Percentiles rank a stretch among this genome's conserved stretches.
Conservation (phyloP, 805 yeast species). For the Zygosaccharomyces rouxii region DNA sequence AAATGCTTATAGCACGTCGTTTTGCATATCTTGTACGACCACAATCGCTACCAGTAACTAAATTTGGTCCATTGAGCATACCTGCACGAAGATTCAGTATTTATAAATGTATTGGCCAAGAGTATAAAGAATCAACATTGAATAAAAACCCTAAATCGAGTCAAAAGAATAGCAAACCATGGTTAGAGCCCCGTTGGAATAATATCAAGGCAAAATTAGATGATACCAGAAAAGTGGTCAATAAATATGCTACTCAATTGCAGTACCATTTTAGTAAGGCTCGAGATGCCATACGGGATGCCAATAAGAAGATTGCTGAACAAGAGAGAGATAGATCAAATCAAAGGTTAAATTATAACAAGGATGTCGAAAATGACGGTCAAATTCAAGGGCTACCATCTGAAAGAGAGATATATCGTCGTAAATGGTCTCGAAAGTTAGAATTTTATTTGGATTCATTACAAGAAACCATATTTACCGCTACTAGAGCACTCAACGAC, state of each 20-base stretch:
- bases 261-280: constrained; percentile 28
- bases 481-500: constrained; percentile 72
- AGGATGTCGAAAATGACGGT: constrained; percentile 33
- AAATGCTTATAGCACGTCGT: constrained; percentile 5
- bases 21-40: neutral
- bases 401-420: constrained; percentile 40
- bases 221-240: constrained; percentile 8
- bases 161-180: constrained; percentile 5
- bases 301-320: constrained; percentile 36
- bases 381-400: constrained; percentile 43
- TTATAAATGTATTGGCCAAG: constrained; percentile 2
- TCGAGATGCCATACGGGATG: constrained; percentile 35
- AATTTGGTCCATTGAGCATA: neutral
- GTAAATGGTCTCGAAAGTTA: constrained; percentile 42
- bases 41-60: neutral
- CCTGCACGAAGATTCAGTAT: constrained; percentile 1
- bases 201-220: constrained; percentile 11
- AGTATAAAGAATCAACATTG: constrained; percentile 2
- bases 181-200: constrained; percentile 16
- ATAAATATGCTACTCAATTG: constrained; percentile 16
- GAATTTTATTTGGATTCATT: constrained; percentile 50
- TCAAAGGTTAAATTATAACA: constrained; percentile 33
- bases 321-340: constrained; percentile 37
- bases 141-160: neutral
- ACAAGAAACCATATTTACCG: constrained; percentile 53